These are phyloP conservation scores for Aureobasidium lini DNA, from an alignment of 2,329 filamentous ascomycete genomes.

Conservation along the genomic window DNA sequence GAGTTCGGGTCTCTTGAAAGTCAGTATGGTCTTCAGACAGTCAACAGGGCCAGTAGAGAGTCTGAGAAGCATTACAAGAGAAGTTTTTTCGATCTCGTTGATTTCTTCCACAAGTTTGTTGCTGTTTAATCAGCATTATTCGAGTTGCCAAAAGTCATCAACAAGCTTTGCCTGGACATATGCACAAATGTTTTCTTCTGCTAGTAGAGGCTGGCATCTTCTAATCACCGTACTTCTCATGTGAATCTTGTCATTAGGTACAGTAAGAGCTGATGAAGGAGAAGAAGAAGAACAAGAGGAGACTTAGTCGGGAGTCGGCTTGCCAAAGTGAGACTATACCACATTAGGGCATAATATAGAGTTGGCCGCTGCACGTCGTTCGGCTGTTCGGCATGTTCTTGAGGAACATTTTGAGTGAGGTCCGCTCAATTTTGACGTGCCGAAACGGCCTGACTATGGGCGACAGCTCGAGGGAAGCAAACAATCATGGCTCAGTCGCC, in stretches of 20 bases:
- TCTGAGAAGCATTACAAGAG: slow-evolving; percentile 28
- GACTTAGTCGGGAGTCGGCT: neutral
- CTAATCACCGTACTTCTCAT: too few relatives aligned
- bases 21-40: slow-evolving; percentile 49
- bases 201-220: too few relatives aligned
- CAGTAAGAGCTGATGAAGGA: neutral
- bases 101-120: slow-evolving; percentile 20
- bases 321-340: neutral
- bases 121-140: neutral
- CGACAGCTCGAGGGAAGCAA: neutral
- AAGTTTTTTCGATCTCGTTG: slow-evolving; percentile 30
- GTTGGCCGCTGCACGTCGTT: neutral
- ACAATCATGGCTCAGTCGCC: neutral
- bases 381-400: slow-evolving; percentile 3
- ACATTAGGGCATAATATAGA: neutral
- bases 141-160: neutral
- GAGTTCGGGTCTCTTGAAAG: slow-evolving; percentile 43
- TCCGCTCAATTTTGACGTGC: neutral
- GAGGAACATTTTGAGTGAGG: neutral
- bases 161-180: too few relatives aligned
- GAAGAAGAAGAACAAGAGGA: neutral
- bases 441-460: slow-evolving; percentile 3
- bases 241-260: too few relatives aligned
- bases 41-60: slow-evolving; percentile 28
- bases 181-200: too few relatives aligned